phyloP scores from a whole-genome alignment of 345 rosid species.

The Passiflora organensis region DNA sequence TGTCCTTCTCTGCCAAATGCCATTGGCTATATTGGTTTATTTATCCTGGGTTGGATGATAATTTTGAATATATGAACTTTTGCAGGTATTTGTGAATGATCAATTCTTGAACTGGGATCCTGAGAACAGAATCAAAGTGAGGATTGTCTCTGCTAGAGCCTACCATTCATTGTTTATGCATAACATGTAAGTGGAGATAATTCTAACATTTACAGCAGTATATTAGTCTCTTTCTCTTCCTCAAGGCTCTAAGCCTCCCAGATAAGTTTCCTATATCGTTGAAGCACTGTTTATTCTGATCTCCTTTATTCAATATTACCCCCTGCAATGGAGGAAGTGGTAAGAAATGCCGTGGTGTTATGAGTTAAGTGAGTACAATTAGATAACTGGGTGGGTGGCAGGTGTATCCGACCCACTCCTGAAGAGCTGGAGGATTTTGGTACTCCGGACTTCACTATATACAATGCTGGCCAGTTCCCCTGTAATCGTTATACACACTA shows the following conservation, averaged over 20 bases:
- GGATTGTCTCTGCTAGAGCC: slow-evolving; percentile 97
- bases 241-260: slow-evolving; percentile 18
- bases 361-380: slow-evolving; percentile 46
- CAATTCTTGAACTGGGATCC: slow-evolving; percentile 96
- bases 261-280: slow-evolving; percentile 32
- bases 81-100: slow-evolving; percentile 87
- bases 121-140: slow-evolving; percentile 82
- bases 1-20: too few relatives aligned
- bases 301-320: slow-evolving; percentile 19
- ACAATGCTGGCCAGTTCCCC: slow-evolving; percentile 99
- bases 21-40: too few relatives aligned
- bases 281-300: slow-evolving; percentile 23
- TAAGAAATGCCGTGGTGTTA: slow-evolving; percentile 25
- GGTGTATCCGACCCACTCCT: slow-evolving; percentile 97
- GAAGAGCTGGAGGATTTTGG: slow-evolving; percentile 98
- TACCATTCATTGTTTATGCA: slow-evolving; percentile 98
- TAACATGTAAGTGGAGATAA: slow-evolving; percentile 75
- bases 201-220: slow-evolving; percentile 1
- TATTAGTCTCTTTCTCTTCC: slow-evolving; percentile 7
- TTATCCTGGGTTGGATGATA: slow-evolving; percentile 1
- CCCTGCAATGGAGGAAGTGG: slow-evolving; percentile 21
- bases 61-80: neutral
- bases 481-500: slow-evolving; percentile 97
- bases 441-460: slow-evolving; percentile 97
- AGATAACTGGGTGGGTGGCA: slow-evolving; percentile 71